A percentile compares a stretch with the other conserved stretches of the same genome.
Evolutionary conservation across 2,329 filamentous ascomycete genomes (phyloP).

Genomic region (Fusarium albidum): DNA sequence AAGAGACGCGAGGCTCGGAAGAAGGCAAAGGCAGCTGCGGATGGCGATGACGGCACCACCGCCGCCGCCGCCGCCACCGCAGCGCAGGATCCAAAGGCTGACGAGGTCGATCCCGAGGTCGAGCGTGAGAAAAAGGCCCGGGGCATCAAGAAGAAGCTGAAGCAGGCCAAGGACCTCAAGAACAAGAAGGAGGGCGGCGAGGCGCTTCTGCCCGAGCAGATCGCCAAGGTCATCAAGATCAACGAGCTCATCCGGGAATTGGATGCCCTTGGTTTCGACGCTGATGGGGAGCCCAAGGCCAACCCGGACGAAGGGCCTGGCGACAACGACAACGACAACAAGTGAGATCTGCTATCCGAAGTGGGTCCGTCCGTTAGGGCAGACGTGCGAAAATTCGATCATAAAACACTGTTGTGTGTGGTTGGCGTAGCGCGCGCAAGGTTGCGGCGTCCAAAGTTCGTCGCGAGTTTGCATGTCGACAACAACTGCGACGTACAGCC

Average conservation of each 20-base stretch:
- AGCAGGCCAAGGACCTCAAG: constrained; percentile 89
- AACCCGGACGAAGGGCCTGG: constrained; percentile 17
- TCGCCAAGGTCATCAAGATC: constrained; percentile 97
- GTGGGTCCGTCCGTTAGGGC: not conserved
- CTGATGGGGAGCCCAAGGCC: constrained; percentile 70
- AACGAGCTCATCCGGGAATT: constrained; percentile 91
- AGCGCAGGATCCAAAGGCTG: constrained; percentile 41
- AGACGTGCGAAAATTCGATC: not conserved
- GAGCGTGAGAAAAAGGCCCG: constrained; percentile 94
- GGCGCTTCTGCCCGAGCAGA: constrained; percentile 87
- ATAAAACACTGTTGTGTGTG: not conserved
- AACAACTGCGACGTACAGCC: not conserved
- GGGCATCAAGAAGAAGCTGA: constrained; percentile 91
- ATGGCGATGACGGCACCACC: constrained; percentile 71
- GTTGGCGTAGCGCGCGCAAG: not conserved
- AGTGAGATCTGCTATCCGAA: constrained; percentile 26
- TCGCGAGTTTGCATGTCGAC: not conserved
- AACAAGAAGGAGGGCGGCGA: constrained; percentile 91
- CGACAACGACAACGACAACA: constrained; percentile 30
- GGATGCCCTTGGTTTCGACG: constrained; percentile 83
- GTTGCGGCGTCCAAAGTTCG: not conserved
- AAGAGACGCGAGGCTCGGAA: constrained; percentile 70
- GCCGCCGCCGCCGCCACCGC: too few relatives aligned
- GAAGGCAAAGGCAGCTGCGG: constrained; percentile 62
- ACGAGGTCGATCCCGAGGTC: constrained; percentile 70